Evolutionary conservation across 1,139 yeast genomes (phyloP), one percentile per base, ranked within the genome.

Genomic region (Groenewaldozyma sp.): DNA sequence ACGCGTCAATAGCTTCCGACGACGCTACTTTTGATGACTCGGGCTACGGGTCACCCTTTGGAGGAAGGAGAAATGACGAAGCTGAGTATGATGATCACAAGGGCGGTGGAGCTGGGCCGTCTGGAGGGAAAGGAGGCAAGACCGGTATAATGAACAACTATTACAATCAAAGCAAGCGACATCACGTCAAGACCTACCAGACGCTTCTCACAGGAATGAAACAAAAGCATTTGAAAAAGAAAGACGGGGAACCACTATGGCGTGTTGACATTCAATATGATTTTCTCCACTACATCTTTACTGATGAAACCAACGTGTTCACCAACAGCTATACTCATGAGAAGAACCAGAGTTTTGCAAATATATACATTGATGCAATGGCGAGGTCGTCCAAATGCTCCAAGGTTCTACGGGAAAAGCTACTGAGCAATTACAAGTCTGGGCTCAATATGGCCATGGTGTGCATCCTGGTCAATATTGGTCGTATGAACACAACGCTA

Each of bases 211-310:
- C 55, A 4, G 61, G 61, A 16, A 51, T 76, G 10, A 67, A 74
- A 40, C 63, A 74, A 19, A 69, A 82, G 36, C 94, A 83, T 57
- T 64, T 91, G 51, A 91, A 88, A 59, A 88, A 88, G 56, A 71
- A 77, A 14, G 97, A 91, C 55, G 96, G 97, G 3, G 94, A 83
- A 52, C 94, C 95, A 14, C 76, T 88, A 46, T 82, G 94, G 82
- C 70, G 97, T 38, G 73, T 67, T 45, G 97, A 91, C 54, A 80
- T 91, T 42, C 96, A 88, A 57, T 83, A 79, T 58, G 91, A 82
- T 50, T 83, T 88, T 51, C 64, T 91, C 42, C 67, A 69, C 37
- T 66, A 68, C 21, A 60, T 91, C 16, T 82, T 91, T 53, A 70
- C 73, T 51, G 80, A 87, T 54, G 66, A 71, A 19, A 63, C 71